Evolutionary conservation across 1,284 basidiomycete genomes (phyloP).

Genomic region (Heliocybe sulcata): DNA sequence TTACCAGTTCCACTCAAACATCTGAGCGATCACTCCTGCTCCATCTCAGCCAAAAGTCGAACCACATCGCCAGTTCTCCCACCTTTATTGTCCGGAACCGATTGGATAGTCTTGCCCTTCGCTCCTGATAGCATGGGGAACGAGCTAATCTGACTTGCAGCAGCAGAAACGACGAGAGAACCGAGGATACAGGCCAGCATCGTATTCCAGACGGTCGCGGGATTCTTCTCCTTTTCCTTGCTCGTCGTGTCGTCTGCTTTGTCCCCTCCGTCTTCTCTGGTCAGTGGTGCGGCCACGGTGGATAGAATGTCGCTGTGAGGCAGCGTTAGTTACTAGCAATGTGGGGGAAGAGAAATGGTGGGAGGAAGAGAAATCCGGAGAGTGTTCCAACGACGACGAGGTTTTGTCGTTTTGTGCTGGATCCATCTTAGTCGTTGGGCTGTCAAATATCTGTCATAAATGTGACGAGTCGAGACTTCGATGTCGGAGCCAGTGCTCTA

Average conservation of each 20-base stretch:
- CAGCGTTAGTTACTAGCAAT: neutral
- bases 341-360: neutral
- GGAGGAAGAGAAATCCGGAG: neutral
- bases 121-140: neutral
- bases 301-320: neutral
- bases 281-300: neutral
- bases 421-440: neutral
- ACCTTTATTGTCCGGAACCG: neutral
- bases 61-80: neutral
- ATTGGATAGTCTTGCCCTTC: neutral
- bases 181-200: neutral
- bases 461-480: too few relatives aligned
- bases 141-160: neutral
- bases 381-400: neutral
- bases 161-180: neutral
- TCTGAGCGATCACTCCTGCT: conserved; percentile 1
- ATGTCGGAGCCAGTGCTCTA: too few relatives aligned
- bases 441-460: neutral
- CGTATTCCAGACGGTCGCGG: neutral
- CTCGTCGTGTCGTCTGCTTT: neutral
- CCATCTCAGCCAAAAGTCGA: neutral
- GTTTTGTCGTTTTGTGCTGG: neutral
- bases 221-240: neutral
- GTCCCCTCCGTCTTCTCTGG: too few relatives aligned
- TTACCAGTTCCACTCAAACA: conserved; percentile 1